Conservation (phyloP, 805 yeast species). For the Schwanniomyces vanrijiae region DNA sequence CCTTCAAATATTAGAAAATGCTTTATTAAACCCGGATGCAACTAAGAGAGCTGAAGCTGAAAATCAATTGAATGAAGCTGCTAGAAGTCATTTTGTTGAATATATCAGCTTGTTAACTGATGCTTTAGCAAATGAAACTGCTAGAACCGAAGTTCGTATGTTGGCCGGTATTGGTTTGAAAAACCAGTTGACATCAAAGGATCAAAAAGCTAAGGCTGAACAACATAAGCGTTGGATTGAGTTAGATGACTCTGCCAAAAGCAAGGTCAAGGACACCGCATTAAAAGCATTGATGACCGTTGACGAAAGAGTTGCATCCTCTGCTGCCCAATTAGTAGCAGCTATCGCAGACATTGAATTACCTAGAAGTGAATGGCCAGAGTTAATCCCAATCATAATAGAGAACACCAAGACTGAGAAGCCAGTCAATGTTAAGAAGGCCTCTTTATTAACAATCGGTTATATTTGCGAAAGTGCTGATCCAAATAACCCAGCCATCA, state of each 20-base stretch:
- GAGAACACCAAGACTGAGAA: constrained; percentile 80
- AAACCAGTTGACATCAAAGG: constrained; percentile 86
- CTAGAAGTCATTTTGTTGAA: constrained; percentile 73
- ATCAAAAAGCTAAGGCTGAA: constrained; percentile 52
- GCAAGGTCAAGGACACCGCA: constrained; percentile 60
- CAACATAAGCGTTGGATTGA: constrained; percentile 76
- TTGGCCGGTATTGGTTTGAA: constrained; percentile 87
- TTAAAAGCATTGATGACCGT: constrained; percentile 61
- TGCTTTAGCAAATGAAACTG: constrained; percentile 64
- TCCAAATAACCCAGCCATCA: constrained; percentile 72
- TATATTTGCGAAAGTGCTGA: constrained; percentile 95
- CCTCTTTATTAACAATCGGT: constrained; percentile 87
- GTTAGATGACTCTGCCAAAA: constrained; percentile 54
- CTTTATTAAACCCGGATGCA: constrained; percentile 69
- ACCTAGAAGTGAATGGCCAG: constrained; percentile 86
- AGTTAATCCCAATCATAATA: constrained; percentile 77
- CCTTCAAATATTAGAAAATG: constrained; percentile 71
- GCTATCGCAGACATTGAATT: constrained; percentile 96
- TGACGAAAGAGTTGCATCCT: constrained; percentile 78
- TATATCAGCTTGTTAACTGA: constrained; percentile 70
- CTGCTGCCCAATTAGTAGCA: constrained; percentile 92
- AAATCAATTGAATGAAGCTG: constrained; percentile 66
- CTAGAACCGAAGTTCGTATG: constrained; percentile 80
- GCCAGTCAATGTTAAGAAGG: constrained; percentile 78
- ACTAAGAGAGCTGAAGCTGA: constrained; percentile 75